phyloP scores from a whole-genome alignment of 176 grass and related monocot species.

The Stipa capillata region DNA sequence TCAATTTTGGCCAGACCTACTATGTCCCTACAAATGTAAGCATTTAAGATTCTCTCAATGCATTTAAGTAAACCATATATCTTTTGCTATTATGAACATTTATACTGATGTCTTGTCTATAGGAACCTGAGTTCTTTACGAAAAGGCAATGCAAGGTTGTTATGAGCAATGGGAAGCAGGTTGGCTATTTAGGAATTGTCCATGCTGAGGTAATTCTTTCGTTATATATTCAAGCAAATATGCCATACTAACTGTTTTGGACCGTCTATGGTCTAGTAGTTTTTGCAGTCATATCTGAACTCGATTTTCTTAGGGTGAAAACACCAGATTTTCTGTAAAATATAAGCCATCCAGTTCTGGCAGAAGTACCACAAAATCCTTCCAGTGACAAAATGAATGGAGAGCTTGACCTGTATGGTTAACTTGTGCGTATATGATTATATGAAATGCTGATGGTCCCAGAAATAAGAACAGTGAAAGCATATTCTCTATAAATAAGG shows the following conservation, averaged over 20 bases:
- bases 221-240: background rate
- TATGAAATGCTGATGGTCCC: too few relatives aligned
- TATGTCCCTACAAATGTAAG: conserved; percentile 67
- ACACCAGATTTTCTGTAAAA: background rate
- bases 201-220: conserved; percentile 59
- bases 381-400: background rate
- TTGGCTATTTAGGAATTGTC: conserved; percentile 84
- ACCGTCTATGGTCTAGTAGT: background rate
- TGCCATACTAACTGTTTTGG: background rate
- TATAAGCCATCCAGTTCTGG: background rate
- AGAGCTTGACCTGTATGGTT: background rate
- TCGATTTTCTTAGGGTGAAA: background rate
- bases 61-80: background rate
- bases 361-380: background rate
- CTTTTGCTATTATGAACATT: conserved; percentile 7
- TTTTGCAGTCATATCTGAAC: background rate
- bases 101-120: conserved; percentile 9
- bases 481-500: background rate
- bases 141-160: conserved; percentile 87
- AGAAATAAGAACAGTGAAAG: background rate
- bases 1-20: conserved; percentile 48
- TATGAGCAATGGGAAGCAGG: conserved; percentile 50
- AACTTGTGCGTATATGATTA: background rate
- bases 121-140: conserved; percentile 90
- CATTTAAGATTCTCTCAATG: background rate